Evolutionary conservation across 441 rosid genomes (phyloP), one percentile per base, ranked within the genome.

Genomic region (Cnidoscolus chayamansa): DNA sequence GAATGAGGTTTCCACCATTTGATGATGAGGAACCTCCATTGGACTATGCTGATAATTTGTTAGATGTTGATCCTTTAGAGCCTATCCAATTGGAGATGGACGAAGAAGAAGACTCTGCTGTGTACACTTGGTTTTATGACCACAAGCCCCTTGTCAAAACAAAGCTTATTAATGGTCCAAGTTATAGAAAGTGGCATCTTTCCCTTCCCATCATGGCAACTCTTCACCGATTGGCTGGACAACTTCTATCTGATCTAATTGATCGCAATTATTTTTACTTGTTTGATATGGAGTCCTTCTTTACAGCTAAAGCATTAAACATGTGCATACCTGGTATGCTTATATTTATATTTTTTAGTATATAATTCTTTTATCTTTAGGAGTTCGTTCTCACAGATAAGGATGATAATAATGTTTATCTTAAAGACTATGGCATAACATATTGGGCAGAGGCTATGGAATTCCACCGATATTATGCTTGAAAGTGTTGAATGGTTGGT

Each of bases 241-340:
- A 96, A 82, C 89, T 96, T 32, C 94, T 95, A 2, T 95, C 99
- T 56, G 99, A 95, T 85, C 83, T 95, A 76, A 93, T 85, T 37
- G 99, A 95, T 72, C 97, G 90, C 59, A 95, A 95, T 78, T 95
- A 95, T 79, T 95, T 95, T 79, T 95, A 95, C 85, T 79, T 95
- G 87, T 95, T 95, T 80, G 99, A 95, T 79, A 95, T 93, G 99
- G 97, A 94, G 82, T 95, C 99, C 35, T 95, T 95, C 86, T 95
- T 91, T 79, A 95, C 99, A 9, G 99, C 98, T 45, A 95, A 95
- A 83, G 99, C 99, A 62, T 80, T 95, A 49, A 95, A 95, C 80
- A 95, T 95, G 99, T 95, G 99, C 86, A 93, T 95, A 58, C 94
- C 98, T 70, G 99, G 99, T 93, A 78, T 15, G 45, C 5, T 65